These are phyloP conservation scores for Goffeauzyma gilvescens DNA, from an alignment of 768 basidiomycete genomes.

Conservation along the genomic window DNA sequence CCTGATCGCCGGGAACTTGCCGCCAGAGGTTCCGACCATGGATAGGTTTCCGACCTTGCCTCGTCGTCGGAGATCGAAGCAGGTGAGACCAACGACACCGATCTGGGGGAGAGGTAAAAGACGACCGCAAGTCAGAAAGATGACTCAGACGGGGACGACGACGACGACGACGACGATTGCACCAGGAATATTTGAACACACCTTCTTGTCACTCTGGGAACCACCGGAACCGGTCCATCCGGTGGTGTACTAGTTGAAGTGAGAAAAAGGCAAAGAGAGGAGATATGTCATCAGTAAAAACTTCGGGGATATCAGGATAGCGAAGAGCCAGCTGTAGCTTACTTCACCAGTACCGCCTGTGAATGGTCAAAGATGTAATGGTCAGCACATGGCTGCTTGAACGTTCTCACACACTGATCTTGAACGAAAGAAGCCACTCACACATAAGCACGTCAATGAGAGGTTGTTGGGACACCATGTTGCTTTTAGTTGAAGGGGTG, in stretches of 20 bases:
- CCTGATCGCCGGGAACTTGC: slow-evolving; percentile 61
- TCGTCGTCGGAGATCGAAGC: slow-evolving; percentile 68
- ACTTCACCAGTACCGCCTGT: slow-evolving; percentile 31
- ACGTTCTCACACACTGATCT: no score
- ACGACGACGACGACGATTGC: neutral
- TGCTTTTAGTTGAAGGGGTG: no score
- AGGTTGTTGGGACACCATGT: slow-evolving; percentile 10
- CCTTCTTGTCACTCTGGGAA: slow-evolving; percentile 88
- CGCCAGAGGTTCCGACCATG: slow-evolving; percentile 77
- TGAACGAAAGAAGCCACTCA: no score
- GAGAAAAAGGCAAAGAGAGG: slow-evolving; percentile 1
- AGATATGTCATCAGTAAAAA: neutral
- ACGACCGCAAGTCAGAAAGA: neutral
- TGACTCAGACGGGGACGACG: neutral
- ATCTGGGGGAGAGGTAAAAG: slow-evolving; percentile 10
- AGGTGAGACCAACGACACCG: slow-evolving; percentile 71
- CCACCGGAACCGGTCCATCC: slow-evolving; percentile 85
- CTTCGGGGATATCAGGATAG: neutral
- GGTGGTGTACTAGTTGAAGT: slow-evolving; percentile 73
- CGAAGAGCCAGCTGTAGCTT: slow-evolving; percentile 34
- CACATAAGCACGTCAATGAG: slow-evolving; percentile 65
- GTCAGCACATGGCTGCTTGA: neutral
- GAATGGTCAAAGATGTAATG: slow-evolving; percentile 12
- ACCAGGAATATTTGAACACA: slow-evolving; percentile 32
- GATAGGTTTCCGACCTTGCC: slow-evolving; percentile 47